Evolutionary conservation across 768 basidiomycete species (phyloP), one percentile per base, ranked within the genome.

Genomic region (Tubosaeta sp.): DNA sequence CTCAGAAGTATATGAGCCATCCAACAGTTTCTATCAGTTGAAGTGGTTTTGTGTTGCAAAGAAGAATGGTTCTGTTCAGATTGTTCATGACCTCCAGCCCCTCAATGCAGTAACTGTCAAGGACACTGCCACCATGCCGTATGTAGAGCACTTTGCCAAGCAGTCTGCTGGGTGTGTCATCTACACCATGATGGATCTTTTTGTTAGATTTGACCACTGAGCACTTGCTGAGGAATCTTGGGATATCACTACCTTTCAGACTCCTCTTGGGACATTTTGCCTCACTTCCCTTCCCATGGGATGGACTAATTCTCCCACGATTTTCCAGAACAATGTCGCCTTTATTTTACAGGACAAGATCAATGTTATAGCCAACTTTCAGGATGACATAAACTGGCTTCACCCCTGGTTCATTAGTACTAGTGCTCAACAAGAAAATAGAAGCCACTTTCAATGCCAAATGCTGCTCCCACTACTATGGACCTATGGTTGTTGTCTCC

Each of bases 191-290:
- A 34, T 55, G 25, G 54, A 55, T 6, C 17, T 55, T 0, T 55
- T 55, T 14, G 25, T 46, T 2, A 22, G 48, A 1, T 57, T 50
- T 13, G 42, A 57, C 9, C 44, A 46, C 25, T 14, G 16, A 0
- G 29, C 37, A 2, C 46, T 56, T 10, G 41, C 46, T 2, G 34
- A 43, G 7, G 48, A 50, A 3, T 48, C 69, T 0, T 53, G 69
- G 16, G 73, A 77, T 39, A 57, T 73, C n/a, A 78, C 76, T 0
- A 73, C 72, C 0, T 78, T 78, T 59, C 68, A 74, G 52, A 74
- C 72, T 0, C 75, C 74, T 0, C 63, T 74, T 1, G 72, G 74
- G 5, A 58, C 67, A 0, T 50, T 73, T 0, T 58, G 62, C 1
- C 62, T 76, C 0, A 64, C 63, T 0, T 59, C 61, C 0, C 51